Conservation (phyloP, 192 early-diverging fungal genomes). For the Dissophora ornata region DNA sequence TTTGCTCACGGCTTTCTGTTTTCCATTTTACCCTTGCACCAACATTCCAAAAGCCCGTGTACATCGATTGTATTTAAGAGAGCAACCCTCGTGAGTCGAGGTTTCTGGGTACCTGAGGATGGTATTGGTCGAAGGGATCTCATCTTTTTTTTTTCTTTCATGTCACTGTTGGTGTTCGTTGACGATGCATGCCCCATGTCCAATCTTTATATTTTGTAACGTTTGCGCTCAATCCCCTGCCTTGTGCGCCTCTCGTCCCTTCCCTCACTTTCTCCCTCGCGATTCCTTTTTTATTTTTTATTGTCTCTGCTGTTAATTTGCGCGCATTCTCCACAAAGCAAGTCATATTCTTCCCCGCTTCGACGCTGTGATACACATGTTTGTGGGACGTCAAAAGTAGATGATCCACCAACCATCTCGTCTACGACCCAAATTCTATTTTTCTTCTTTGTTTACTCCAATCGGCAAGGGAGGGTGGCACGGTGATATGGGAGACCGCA, state of each 20-base stretch:
- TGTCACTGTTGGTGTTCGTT: too few relatives aligned
- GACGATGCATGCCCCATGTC: too few relatives aligned
- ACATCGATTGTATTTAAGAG: neutral
- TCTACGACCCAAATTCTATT: too few relatives aligned
- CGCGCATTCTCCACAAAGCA: constrained; percentile 1
- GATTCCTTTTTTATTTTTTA: too few relatives aligned
- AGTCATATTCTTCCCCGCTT: neutral
- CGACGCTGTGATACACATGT: constrained; percentile 33
- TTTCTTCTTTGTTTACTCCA: too few relatives aligned
- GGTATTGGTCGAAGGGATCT: constrained; percentile 15
- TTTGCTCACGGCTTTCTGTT: too few relatives aligned
- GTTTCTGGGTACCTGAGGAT: neutral
- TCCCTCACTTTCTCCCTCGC: neutral
- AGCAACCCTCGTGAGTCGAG: neutral
- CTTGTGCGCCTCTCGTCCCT: neutral
- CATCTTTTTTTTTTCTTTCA: constrained; percentile 11
- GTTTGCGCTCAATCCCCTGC: neutral
- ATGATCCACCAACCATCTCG: neutral
- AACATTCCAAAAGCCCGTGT: constrained; percentile 17
- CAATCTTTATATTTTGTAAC: neutral
- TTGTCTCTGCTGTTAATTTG: neutral
- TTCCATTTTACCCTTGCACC: constrained; percentile 13
- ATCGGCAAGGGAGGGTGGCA: too few relatives aligned
- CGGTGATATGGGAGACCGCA: too few relatives aligned
- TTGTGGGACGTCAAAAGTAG: constrained; percentile 2